Evolutionary conservation across 2,329 filamentous ascomycete genomes (phyloP).

Genomic region (Pleoardoris graminearum): DNA sequence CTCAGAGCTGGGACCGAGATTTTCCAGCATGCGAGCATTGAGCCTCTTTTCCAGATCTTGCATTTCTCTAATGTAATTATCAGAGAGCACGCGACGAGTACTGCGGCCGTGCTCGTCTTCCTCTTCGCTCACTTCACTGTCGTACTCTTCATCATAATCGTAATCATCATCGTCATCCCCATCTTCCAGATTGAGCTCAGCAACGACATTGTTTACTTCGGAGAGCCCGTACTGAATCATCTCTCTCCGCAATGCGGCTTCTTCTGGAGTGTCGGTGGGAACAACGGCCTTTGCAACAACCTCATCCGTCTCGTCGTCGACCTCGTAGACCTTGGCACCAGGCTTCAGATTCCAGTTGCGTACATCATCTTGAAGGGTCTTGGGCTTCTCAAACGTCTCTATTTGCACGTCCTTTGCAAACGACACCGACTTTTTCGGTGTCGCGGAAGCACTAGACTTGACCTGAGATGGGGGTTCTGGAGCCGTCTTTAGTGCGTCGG

Average conservation of each 20-base stretch:
- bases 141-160: slow-evolving; percentile 50
- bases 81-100: slow-evolving; percentile 66
- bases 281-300: slow-evolving; percentile 57
- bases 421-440: slow-evolving; percentile 61
- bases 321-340: slow-evolving; percentile 47
- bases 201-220: slow-evolving; percentile 89
- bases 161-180: slow-evolving; percentile 55
- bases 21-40: slow-evolving; percentile 61
- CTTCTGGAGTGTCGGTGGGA: slow-evolving; percentile 77
- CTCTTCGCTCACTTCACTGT: slow-evolving; percentile 62
- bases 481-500: neutral
- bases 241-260: slow-evolving; percentile 76
- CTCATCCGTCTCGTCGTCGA: slow-evolving; percentile 48
- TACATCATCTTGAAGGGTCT: slow-evolving; percentile 32
- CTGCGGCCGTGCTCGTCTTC: slow-evolving; percentile 78
- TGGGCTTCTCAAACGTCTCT: slow-evolving; percentile 24
- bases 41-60: slow-evolving; percentile 79
- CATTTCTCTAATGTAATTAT: slow-evolving; percentile 82
- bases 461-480: neutral
- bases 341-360: slow-evolving; percentile 34
- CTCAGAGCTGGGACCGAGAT: slow-evolving; percentile 56
- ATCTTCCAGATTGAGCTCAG: slow-evolving; percentile 79
- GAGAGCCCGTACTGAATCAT: slow-evolving; percentile 90
- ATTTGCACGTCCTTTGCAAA: slow-evolving; percentile 65
- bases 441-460: slow-evolving; percentile 2